Evolutionary conservation across 495 filamentous ascomycete species (phyloP), one percentile per base, ranked within the genome.

Genomic region (Lichenothelia convexa): DNA sequence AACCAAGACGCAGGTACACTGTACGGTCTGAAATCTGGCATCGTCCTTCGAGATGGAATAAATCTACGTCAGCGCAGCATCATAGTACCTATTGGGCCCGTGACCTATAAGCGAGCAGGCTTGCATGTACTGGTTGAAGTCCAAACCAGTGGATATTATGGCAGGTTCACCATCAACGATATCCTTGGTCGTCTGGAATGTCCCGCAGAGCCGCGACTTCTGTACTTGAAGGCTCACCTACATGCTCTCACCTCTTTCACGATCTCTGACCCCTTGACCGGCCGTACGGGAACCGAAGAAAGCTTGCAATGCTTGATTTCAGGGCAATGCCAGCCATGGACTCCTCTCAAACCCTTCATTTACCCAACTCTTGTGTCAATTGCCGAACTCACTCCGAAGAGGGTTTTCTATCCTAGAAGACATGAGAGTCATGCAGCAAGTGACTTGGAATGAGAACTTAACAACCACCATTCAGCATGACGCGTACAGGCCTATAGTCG

Each of bases 401-500:
- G 53, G 12, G 34, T 19, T 1, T 56, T 50, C 39, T 56, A 56
- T 47, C 52, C 52, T 0, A 31, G 12, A n/a, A 9, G 37, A 39
- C 24, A 16, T 46, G 13, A 45, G 34, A 35, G 16, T n/a, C n/a
- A 45, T 50, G 47, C 44, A 56, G 34, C 35, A 21, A 3, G 47
- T 55, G 6, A 2, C 6, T 4, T 56, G 53, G 52, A 24, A 48
- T 22, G 0, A 38, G 6, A 6, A 56, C 0, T 38, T 75, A 5
- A 64, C 67, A 0, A 42, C 49, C 0, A 57, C 53, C 0, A 65
- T 70, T 2, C 74, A 79, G 38, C 57, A 70, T 45, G 70, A 75
- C n/a, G 48, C 44, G 1, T 71, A 58, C 27, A 24, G 47, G 5
- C 16, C 38, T 3, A 2, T 66, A 0, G 52, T 70, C 19, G 44